Evolutionary conservation across 768 basidiomycete species (phyloP).

Genomic region (Lactarius vividus): DNA sequence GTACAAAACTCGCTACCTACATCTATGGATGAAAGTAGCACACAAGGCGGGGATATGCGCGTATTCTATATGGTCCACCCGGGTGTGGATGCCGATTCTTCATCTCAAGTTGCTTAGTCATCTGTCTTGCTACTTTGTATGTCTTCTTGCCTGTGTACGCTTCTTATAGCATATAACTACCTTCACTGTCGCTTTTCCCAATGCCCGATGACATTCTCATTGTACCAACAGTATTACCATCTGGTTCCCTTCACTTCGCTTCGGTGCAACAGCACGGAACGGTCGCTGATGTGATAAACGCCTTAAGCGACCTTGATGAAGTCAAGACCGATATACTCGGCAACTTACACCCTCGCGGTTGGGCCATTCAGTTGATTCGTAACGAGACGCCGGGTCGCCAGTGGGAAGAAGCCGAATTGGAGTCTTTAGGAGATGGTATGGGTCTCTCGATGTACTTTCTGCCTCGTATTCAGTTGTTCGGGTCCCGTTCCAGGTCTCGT

Average conservation of each 20-base stretch:
- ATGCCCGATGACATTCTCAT: conserved; percentile 49
- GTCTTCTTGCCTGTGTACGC: conserved; percentile 7
- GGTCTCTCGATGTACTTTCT: conserved; percentile 20
- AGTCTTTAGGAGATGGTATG: conserved; percentile 60
- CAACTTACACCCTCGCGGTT: conserved; percentile 54
- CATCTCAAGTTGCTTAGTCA: conserved; percentile 19
- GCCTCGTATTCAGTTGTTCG: conserved; percentile 8
- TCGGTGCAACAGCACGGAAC: conserved; percentile 52
- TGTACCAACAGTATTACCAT: conserved; percentile 58
- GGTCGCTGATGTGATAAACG: conserved; percentile 58
- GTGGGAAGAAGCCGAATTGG: conserved; percentile 74
- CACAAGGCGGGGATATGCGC: conserved; percentile 56
- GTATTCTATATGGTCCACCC: conserved; percentile 92
- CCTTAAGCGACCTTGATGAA: conserved; percentile 46
- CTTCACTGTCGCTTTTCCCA: conserved; percentile 4
- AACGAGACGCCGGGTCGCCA: conserved; percentile 54
- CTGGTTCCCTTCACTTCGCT: conserved; percentile 60
- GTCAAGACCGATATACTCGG: conserved; percentile 55
- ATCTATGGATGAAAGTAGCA: conserved; percentile 60
- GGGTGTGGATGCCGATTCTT: conserved; percentile 67
- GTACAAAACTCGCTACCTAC: conserved; percentile 72
- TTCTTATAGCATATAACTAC: neutral
- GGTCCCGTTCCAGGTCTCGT: conserved; percentile 47
- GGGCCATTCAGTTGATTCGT: conserved; percentile 68
- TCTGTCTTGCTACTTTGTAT: conserved; percentile 8